Evolutionary conservation across 495 filamentous ascomycete species (phyloP), one percentile per base, ranked within the genome.

Genomic region (Durotheca rogersii): DNA sequence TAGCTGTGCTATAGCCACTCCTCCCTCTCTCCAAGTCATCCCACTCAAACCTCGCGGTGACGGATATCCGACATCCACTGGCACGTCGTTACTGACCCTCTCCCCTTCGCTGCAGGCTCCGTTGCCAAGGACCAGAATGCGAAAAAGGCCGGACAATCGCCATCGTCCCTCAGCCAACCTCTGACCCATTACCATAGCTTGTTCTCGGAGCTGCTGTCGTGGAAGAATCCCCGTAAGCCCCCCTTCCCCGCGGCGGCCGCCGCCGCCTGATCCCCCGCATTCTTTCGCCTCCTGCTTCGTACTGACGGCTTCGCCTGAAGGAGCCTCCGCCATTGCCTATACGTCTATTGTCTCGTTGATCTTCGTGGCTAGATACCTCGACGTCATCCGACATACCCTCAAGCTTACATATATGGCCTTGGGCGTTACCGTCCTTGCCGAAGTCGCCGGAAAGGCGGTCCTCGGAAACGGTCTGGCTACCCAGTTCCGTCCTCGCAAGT

Each of bases 111-210:
- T 18, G 33, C 60, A 90, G 89, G 86, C 46, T 86, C 89, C 23
- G 73, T 93, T 40, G 87, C 85, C 46, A 87, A 86, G 68, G 76
- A 84, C 54, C 81, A 94, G 67, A 71, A 72, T 38, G 77, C 80
- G 51, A 87, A 86, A 72, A 89, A 81, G 53, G 60, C 87, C 46
- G 85, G 85, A 51, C 76, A 79, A 43, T 81, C 82, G 39, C 88
- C 89, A 32, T 69, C 79, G 25, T 75, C 82, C 55, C 94, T 84
- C 62, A 90, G 89, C 58, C 91, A 96, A 67, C 86, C 86, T 18
- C 71, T 97, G 72, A 96, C 90, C 38, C 87, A 91, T 72, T 99
- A 96, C 71, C 93, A 97, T 73, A 96, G 90, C 25, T 81, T 96
- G 73, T 91, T 97, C 75, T 88, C 88, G 62, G 88, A 87, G 68